Conservation (phyloP, 202 grass and related monocot species). For the Panicum hallii region DNA sequence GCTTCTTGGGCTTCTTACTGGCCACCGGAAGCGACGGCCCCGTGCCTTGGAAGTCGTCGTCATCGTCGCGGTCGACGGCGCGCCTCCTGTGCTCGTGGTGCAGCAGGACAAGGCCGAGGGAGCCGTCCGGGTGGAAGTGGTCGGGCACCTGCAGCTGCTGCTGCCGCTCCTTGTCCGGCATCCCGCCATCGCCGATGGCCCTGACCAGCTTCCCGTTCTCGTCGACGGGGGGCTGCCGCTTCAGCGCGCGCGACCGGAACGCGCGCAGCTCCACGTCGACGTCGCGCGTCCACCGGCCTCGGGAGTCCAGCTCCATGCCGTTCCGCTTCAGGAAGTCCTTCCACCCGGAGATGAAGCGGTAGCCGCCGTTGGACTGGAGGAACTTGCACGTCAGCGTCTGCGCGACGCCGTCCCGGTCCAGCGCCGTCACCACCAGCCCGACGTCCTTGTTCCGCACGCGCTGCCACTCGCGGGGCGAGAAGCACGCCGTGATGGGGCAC, state of each 20-base stretch:
- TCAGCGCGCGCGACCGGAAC: slow-evolving; percentile 31
- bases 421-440: neutral
- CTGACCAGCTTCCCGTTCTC: neutral
- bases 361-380: slow-evolving; percentile 1
- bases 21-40: neutral
- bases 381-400: neutral
- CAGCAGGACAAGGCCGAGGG: neutral
- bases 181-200: too few relatives aligned
- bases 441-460: neutral
- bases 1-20: neutral
- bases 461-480: neutral
- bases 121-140: slow-evolving; percentile 7
- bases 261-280: slow-evolving; percentile 5
- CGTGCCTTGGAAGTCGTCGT: neutral
- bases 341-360: slow-evolving; percentile 33
- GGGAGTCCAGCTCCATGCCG: neutral
- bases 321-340: neutral
- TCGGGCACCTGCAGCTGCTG: neutral
- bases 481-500: neutral
- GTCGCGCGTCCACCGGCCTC: neutral
- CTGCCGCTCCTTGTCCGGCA: too few relatives aligned
- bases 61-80: too few relatives aligned
- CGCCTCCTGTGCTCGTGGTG: neutral
- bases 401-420: neutral
- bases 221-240: neutral